Base-by-base conservation (phyloP, 2,329 filamentous ascomycete species). In the Arthrobotrys musiformis region DNA sequence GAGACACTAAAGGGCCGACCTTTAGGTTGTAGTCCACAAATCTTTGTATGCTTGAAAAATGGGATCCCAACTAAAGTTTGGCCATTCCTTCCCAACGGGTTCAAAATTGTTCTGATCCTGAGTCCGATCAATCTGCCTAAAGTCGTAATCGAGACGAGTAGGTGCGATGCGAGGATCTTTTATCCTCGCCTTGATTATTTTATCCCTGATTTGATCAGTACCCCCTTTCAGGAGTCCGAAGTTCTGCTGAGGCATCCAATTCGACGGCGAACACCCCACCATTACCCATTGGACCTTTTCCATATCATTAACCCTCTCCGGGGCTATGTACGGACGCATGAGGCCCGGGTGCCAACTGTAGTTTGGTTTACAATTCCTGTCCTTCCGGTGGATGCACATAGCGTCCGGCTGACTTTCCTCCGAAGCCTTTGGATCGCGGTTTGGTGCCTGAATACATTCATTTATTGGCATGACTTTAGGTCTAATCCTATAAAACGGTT, bases 201-300 rank as follows among this genome's bases (percentile, higher is more conserved):
- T 6, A 1, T 33, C 15, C n/a, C 30, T 37, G 7, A 40, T 26
- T n/a, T n/a, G n/a, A 0, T 56, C 42, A 2, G 35, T 58, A 5
- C 69, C 15, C 1, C 7, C 13, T 9, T 66, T 24, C 8, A 76
- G 15, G 1, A 62, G 35, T 11, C 46, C 33, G 37, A 77, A 77
- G 33, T 77, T 77, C 15, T 19, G 50, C 6, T 70, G 66, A n/a
- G 48, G 60, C 50, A 61, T 63, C 73, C 73, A 77, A 15, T 44
- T 26, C 1, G 66, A 37, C 8, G 73, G 66, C 2, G 73, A 70
- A 33, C 73, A 77, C 9, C 73, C 73, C 1, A 67, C 40, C 42
- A 70, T 61, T 19, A 54, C 46, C 8, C 24, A 11, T 9, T 22
- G n/a, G 17, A 35, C 26, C 7, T 5, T 17, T 5, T 2, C 17